These are phyloP conservation scores for Naematelia aurantialba DNA, from an alignment of 768 basidiomycete species.

Conservation along the genomic window DNA sequence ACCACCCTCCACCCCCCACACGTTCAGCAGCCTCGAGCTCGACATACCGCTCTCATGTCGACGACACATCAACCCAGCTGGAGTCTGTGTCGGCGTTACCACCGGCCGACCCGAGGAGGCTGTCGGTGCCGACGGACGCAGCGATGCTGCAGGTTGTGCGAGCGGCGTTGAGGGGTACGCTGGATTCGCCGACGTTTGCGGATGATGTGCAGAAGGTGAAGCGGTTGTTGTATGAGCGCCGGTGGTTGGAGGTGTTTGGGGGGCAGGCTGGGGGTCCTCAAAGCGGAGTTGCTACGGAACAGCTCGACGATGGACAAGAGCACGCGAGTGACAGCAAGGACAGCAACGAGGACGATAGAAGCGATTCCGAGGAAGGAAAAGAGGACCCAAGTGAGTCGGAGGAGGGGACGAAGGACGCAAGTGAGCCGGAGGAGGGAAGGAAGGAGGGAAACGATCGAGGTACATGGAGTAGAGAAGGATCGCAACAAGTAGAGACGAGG, in stretches of 20 bases:
- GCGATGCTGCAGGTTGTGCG: constrained; percentile 35
- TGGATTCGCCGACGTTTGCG: constrained; percentile 28
- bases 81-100: not conserved
- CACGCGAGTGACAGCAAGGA: too few relatives aligned
- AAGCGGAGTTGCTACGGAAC: too few relatives aligned
- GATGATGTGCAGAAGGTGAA: constrained; percentile 44
- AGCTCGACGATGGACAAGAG: too few relatives aligned
- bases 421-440: too few relatives aligned
- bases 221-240: constrained; percentile 40
- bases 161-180: constrained; percentile 20
- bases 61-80: not conserved
- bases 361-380: too few relatives aligned
- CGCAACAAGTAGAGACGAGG: too few relatives aligned
- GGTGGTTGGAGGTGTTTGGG: constrained; percentile 47
- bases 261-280: too few relatives aligned
- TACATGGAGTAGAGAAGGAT: too few relatives aligned
- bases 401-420: not conserved
- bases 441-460: too few relatives aligned
- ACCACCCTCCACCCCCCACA: constrained; percentile 38
- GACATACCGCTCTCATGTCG: too few relatives aligned
- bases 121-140: constrained; percentile 31
- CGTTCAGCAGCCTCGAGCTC: constrained; percentile 11
- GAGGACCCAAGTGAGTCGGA: not conserved
- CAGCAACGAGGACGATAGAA: too few relatives aligned
- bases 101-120: constrained; percentile 10